phyloP scores from a whole-genome alignment of 257 asterid species.

The Capsicum rhomboideum region DNA sequence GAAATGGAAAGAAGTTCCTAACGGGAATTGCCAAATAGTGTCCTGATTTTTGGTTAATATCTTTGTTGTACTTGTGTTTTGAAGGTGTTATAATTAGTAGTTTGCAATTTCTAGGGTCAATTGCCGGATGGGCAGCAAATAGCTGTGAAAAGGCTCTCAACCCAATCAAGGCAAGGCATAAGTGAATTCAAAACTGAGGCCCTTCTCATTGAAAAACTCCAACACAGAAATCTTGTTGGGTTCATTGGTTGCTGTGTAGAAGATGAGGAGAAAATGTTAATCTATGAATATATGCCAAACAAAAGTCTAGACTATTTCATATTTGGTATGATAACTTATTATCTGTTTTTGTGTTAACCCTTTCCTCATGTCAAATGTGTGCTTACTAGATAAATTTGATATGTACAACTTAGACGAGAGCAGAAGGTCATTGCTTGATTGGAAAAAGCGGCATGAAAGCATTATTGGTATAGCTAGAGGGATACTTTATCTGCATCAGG shows the following conservation, averaged over 20 bases:
- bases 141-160: constrained; percentile 24
- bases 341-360: not conserved
- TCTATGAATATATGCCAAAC: constrained; percentile 26
- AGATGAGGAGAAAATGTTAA: constrained; percentile 21
- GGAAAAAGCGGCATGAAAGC: constrained; percentile 4
- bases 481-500: constrained; percentile 15
- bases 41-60: not conserved
- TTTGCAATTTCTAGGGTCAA: constrained; percentile 8
- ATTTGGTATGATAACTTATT: constrained; percentile 11
- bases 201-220: constrained; percentile 20
- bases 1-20: no score
- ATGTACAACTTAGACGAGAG: not conserved
- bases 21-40: not conserved
- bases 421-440: not conserved
- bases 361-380: not conserved
- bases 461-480: constrained; percentile 13
- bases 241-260: constrained; percentile 25
- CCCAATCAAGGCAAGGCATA: constrained; percentile 16
- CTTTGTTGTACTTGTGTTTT: not conserved
- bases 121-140: constrained; percentile 13
- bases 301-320: constrained; percentile 26
- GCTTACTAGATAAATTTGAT: not conserved
- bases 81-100: not conserved
- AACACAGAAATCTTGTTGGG: constrained; percentile 28
- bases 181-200: constrained; percentile 29